Percentiles rank a stretch among this genome's conserved stretches.
Evolutionary conservation across 768 basidiomycete species (phyloP).

Genomic region (Dentipellis fragilis): DNA sequence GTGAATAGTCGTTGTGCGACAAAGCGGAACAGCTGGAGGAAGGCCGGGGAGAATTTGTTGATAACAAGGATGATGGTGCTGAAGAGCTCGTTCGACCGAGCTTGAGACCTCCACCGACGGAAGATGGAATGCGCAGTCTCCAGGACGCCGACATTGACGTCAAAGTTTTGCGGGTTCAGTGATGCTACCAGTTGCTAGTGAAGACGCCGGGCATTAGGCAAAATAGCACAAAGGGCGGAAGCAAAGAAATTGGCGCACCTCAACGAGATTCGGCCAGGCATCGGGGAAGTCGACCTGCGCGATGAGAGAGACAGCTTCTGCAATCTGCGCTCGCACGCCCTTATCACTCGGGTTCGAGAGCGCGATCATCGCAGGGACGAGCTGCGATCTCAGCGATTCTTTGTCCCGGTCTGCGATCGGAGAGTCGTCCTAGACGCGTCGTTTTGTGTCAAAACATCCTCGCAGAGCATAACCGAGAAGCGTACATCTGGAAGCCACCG

Average conservation of each 20-base stretch:
- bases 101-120: slow-evolving; percentile 83
- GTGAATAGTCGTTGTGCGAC: slow-evolving; percentile 45
- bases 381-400: slow-evolving; percentile 53
- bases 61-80: slow-evolving; percentile 89
- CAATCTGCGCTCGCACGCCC: slow-evolving; percentile 71
- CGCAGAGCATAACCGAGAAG: slow-evolving; percentile 8
- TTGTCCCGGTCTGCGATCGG: slow-evolving; percentile 70
- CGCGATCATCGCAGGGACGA: slow-evolving; percentile 88
- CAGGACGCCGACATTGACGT: slow-evolving; percentile 81
- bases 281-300: slow-evolving; percentile 87
- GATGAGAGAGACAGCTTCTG: slow-evolving; percentile 87
- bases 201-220: neutral
- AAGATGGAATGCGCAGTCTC: slow-evolving; percentile 97
- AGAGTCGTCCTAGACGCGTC: slow-evolving; percentile 47
- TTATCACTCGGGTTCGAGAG: slow-evolving; percentile 70
- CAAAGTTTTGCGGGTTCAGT: slow-evolving; percentile 72
- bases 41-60: slow-evolving; percentile 71
- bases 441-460: neutral
- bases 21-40: slow-evolving; percentile 73
- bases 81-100: slow-evolving; percentile 80
- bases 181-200: slow-evolving; percentile 80
- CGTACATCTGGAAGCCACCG: slow-evolving; percentile 77
- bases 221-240: neutral
- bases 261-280: slow-evolving; percentile 81
- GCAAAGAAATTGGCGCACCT: slow-evolving; percentile 44